Evolutionary conservation across 2,329 filamentous ascomycete species (phyloP), one percentile per base, ranked within the genome.

Genomic region (Massarina eburnea): DNA sequence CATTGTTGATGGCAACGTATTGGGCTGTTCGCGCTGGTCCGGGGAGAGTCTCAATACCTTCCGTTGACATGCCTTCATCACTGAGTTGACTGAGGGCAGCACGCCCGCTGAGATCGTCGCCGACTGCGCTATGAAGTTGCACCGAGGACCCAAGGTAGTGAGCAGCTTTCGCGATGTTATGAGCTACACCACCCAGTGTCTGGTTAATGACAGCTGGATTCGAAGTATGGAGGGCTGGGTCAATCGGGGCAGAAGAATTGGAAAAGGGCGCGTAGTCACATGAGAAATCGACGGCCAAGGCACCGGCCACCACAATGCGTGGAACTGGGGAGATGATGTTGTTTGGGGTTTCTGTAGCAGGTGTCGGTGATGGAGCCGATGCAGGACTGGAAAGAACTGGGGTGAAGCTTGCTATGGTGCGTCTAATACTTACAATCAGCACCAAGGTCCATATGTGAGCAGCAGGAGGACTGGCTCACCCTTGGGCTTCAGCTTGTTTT

Each of bases 1-100:
- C 76, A 62, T 95, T 88, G 66, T 97, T 99, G 54, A 97, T 77
- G 14, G 92, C 88, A 3, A 97, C 82, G 66, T 97, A 97, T 67
- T 96, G 91, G 1, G 91, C 90, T 2, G 92, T 97, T 45, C 88
- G 80, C 24, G 77, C 78, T 2, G 76, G 76, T 18, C 54, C 51
- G 4, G 58, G 54, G 0, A 75, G 54, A 1, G 60, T 64, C 32
- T 64, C 79, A 40, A 96, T 81, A 32, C 82, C 84, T 9, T 76
- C 72, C 0, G 78, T 82, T 49, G 83, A 79, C 43, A 95, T 80
- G 21, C 84, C 86, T 41, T 82, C 78, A 3, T 79, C 70, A 55
- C 80, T 66, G 3, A 97, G 76, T 14, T 83, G 80, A 6, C 82
- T 76, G 0, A 95, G 70, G 9, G 94, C 83, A 7, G 86, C 86